Evolutionary conservation across 306 rosid genomes (phyloP).

Genomic region (Cyamopsis tetragonoloba): DNA sequence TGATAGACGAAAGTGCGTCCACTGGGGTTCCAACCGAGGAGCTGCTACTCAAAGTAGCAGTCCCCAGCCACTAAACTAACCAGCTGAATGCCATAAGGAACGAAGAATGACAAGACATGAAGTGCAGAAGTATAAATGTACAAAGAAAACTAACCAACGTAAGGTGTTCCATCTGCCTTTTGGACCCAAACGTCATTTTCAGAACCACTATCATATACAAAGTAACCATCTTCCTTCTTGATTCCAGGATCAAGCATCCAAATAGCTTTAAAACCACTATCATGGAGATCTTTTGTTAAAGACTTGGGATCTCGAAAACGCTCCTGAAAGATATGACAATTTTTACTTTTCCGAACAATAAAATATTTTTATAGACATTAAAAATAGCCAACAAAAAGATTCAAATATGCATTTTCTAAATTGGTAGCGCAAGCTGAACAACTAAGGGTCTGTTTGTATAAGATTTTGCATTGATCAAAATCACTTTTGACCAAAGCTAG

Average conservation of each 20-base stretch:
- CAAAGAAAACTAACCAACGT: constrained; percentile 45
- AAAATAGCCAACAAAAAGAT: constrained; percentile 18
- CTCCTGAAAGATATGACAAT: constrained; percentile 50
- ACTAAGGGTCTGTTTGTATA: too few relatives aligned
- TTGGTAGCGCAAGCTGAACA: constrained; percentile 1
- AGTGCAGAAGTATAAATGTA: background rate
- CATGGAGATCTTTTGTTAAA: constrained; percentile 53
- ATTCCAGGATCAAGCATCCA: constrained; percentile 99
- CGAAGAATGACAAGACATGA: background rate
- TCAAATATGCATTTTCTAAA: constrained; percentile 11
- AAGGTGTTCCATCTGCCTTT: constrained; percentile 67
- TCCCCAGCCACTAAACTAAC: too few relatives aligned
- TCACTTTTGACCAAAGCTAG: too few relatives aligned
- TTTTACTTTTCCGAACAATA: constrained; percentile 13
- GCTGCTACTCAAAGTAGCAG: too few relatives aligned
- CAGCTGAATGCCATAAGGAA: background rate
- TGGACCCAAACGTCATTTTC: constrained; percentile 69
- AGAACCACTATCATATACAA: constrained; percentile 74
- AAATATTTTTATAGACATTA: background rate
- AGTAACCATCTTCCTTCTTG: constrained; percentile 76
- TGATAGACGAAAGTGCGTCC: too few relatives aligned
- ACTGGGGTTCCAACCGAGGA: too few relatives aligned
- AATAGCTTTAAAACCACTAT: constrained; percentile 78
- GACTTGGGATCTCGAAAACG: constrained; percentile 71
- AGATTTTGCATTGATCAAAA: too few relatives aligned